These are phyloP conservation scores for Ganoderma leucocontextum DNA, from an alignment of 1,284 basidiomycete genomes.

Conservation along the genomic window DNA sequence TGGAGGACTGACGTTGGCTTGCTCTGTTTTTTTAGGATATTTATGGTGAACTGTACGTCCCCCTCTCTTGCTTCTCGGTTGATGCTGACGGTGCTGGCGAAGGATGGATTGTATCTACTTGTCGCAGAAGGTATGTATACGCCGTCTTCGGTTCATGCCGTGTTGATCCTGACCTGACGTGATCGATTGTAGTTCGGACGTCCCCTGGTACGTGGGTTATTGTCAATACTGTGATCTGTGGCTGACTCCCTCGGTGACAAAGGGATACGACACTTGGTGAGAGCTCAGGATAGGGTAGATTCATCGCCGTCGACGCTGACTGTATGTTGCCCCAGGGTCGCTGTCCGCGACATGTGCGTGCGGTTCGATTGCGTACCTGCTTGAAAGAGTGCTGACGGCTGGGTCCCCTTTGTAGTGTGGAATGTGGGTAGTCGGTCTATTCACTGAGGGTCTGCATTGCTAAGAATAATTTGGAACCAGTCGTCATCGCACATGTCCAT, in stretches of 20 bases:
- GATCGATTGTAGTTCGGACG: constrained; percentile 51
- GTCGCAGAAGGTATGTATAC: constrained; percentile 78
- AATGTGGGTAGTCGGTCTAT: constrained; percentile 55
- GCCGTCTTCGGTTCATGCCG: too few relatives aligned
- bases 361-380: background rate
- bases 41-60: constrained; percentile 82
- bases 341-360: constrained; percentile 79
- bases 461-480: constrained; percentile 45
- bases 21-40: constrained; percentile 69
- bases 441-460: background rate
- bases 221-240: background rate
- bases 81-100: background rate
- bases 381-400: background rate
- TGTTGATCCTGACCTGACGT: too few relatives aligned
- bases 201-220: constrained; percentile 48
- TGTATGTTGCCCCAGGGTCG: constrained; percentile 58
- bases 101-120: constrained; percentile 96
- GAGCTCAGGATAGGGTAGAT: constrained; percentile 20
- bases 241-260: background rate
- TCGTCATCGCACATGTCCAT: constrained; percentile 70
- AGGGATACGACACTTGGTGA: constrained; percentile 69
- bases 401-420: constrained; percentile 56
- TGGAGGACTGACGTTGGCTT: background rate
- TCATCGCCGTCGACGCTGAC: background rate
- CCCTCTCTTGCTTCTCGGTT: background rate